These are phyloP conservation scores for Tetrastigma voinierianum DNA, from an alignment of 164 flowering plant species.

Conservation along the genomic window DNA sequence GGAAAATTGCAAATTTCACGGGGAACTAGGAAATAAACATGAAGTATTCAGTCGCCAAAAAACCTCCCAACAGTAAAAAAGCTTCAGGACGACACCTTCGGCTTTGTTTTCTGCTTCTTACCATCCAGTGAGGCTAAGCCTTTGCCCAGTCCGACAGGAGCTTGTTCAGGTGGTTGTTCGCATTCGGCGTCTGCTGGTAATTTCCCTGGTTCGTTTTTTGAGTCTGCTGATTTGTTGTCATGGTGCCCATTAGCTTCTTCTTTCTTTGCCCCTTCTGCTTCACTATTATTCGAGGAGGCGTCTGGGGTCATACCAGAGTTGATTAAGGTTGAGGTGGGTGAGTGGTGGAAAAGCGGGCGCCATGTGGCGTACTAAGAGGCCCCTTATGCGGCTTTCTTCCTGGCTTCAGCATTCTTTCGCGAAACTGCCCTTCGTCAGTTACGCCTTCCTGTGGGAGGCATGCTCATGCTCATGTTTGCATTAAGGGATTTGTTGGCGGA, in stretches of 20 bases:
- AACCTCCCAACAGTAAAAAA: no score
- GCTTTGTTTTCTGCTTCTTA: constrained; percentile 67
- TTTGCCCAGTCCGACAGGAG: constrained; percentile 79
- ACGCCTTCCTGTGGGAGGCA: constrained; percentile 88
- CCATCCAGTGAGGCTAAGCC: constrained; percentile 62
- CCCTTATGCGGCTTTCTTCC: constrained; percentile 89
- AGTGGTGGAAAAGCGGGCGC: constrained; percentile 66
- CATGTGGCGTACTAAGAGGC: constrained; percentile 65
- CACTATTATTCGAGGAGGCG: constrained; percentile 17
- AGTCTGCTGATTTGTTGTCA: constrained; percentile 13
- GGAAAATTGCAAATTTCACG: neutral
- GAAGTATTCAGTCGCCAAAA: no score
- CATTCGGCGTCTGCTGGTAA: constrained; percentile 21
- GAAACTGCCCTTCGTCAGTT: constrained; percentile 86
- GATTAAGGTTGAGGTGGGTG: constrained; percentile 60
- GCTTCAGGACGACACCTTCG: constrained; percentile 40
- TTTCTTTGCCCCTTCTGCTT: constrained; percentile 27
- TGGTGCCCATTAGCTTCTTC: constrained; percentile 36
- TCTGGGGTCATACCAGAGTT: constrained; percentile 60
- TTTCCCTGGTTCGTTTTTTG: constrained; percentile 17
- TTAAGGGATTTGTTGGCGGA: constrained; percentile 49
- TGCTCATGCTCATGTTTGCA: no score
- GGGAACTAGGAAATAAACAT: neutral
- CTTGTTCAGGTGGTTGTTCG: constrained; percentile 34
- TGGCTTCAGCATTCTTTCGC: constrained; percentile 79